These are phyloP conservation scores for Xerocomus potaroensis DNA, from an alignment of 768 basidiomycete species.

Conservation along the genomic window DNA sequence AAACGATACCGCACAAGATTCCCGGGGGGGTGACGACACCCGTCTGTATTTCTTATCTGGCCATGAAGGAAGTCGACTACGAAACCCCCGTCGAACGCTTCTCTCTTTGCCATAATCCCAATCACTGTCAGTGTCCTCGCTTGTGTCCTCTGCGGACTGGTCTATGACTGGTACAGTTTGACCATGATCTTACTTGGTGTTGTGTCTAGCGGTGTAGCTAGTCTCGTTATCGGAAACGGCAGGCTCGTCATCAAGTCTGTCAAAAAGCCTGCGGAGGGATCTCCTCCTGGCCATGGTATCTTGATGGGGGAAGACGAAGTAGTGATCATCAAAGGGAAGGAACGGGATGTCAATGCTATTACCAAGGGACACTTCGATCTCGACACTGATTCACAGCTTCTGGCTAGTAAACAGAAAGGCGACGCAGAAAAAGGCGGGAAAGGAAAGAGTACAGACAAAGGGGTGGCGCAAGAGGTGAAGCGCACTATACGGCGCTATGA, in stretches of 20 bases:
- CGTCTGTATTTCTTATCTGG: conserved; percentile 15
- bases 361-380: neutral
- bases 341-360: neutral
- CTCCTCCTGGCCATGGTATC: conserved; percentile 29
- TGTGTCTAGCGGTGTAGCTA: conserved; percentile 25
- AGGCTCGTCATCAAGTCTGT: conserved; percentile 17
- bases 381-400: too few species aligned
- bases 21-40: conserved; percentile 21
- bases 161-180: conserved; percentile 30
- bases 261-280: conserved; percentile 11
- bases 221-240: conserved; percentile 23
- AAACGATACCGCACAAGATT: conserved; percentile 6
- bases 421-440: too few species aligned
- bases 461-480: neutral
- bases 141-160: conserved; percentile 22
- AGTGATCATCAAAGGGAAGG: neutral
- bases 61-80: conserved; percentile 7
- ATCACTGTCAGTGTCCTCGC: conserved; percentile 18
- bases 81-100: neutral
- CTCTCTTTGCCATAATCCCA: conserved; percentile 18
- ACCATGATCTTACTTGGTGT: conserved; percentile 31
- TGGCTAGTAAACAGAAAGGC: too few species aligned
- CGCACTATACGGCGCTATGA: conserved; percentile 6
- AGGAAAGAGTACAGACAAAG: too few species aligned
- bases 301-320: conserved; percentile 3